Conservation (phyloP, 768 basidiomycete genomes). For the Crepidotus variabilis region DNA sequence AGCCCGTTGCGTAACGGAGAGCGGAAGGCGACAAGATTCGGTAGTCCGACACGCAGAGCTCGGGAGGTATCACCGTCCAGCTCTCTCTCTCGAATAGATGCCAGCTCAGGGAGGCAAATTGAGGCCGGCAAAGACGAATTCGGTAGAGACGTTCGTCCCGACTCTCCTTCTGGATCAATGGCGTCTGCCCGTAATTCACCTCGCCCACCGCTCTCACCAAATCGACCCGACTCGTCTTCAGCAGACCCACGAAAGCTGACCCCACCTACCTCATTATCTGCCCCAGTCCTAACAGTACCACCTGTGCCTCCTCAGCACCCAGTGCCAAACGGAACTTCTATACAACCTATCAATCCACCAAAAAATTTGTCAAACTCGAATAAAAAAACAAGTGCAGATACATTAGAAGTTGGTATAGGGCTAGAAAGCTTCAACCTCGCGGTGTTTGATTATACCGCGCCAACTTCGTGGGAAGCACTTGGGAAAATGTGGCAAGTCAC, state of each 20-base stretch:
- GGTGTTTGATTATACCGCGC: conserved; percentile 69
- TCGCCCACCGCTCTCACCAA: conserved; percentile 14
- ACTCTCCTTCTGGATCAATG: conserved; percentile 32
- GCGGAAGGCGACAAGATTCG: conserved; percentile 47
- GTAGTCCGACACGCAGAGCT: conserved; percentile 58
- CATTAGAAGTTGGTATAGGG: conserved; percentile 35
- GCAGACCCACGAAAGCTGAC: conserved; percentile 13
- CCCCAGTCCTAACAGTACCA: conserved; percentile 36
- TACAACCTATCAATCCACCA: conserved; percentile 35
- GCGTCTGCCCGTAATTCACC: conserved; percentile 18
- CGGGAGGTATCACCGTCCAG: conserved; percentile 22
- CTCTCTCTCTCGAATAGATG: conserved; percentile 18
- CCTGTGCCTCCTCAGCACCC: conserved; percentile 39
- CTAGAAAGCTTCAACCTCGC: conserved; percentile 68
- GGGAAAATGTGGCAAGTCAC: conserved; percentile 75
- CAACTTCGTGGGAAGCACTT: conserved; percentile 77
- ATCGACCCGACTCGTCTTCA: conserved; percentile 16
- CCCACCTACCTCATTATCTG: conserved; percentile 25
- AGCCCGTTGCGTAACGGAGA: conserved; percentile 62
- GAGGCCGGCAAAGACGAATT: conserved; percentile 75
- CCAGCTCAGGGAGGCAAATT: conserved; percentile 21
- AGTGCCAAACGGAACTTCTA: conserved; percentile 36
- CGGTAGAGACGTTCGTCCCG: conserved; percentile 72
- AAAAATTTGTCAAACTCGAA: conserved; percentile 49
- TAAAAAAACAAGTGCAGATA: conserved; percentile 24